phyloP scores from a whole-genome alignment of 2,329 filamentous ascomycete genomes.

The Orbilia blumenaviensis region DNA sequence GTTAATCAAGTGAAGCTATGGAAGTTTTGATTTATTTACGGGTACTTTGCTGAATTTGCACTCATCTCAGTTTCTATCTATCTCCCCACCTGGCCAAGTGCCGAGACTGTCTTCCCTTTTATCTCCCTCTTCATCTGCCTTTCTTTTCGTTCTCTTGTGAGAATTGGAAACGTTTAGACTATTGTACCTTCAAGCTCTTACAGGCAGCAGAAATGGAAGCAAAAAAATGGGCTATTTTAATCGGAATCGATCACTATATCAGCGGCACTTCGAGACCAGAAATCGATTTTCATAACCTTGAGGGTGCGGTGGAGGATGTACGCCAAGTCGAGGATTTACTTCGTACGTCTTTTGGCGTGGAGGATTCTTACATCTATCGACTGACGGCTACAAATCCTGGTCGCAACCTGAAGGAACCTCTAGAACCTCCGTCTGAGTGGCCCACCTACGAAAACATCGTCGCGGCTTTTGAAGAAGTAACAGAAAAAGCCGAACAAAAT shows the following conservation, averaged over 20 bases:
- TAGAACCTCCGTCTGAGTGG: constrained; percentile 19
- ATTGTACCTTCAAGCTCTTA: no score
- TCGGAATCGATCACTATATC: constrained; percentile 37
- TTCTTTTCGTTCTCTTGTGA: no score
- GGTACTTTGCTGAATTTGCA: no score
- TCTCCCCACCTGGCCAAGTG: no score
- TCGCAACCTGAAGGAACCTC: background rate
- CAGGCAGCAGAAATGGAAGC: background rate
- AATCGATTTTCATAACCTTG: background rate
- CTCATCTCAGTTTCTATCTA: no score
- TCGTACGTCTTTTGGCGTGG: background rate
- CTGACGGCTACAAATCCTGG: background rate
- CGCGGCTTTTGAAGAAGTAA: constrained; percentile 32
- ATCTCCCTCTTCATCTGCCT: no score
- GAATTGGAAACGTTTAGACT: no score
- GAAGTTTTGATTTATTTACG: no score
- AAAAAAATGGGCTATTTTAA: constrained; percentile 20
- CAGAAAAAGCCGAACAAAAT: constrained; percentile 20
- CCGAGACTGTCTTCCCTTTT: no score
- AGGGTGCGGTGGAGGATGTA: constrained; percentile 12
- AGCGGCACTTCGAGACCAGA: constrained; percentile 2
- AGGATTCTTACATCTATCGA: background rate
- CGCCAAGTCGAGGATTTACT: background rate
- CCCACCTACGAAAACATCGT: constrained; percentile 55
- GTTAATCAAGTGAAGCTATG: no score